phyloP scores from a whole-genome alignment of 2,329 filamentous ascomycete genomes.

The Bretziella fagacearum region DNA sequence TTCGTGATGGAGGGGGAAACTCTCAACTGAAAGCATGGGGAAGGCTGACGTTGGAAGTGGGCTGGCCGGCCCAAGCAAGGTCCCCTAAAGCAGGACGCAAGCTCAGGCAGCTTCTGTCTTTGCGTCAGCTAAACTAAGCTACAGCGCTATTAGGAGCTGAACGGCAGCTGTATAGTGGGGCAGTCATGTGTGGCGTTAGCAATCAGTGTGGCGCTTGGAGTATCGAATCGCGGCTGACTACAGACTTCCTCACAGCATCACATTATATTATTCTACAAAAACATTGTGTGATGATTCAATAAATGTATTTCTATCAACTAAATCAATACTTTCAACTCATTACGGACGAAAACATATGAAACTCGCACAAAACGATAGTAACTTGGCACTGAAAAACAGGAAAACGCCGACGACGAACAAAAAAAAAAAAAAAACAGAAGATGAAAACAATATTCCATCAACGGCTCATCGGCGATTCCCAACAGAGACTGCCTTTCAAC shows the following conservation, averaged over 20 bases:
- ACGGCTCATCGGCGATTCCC: not conserved
- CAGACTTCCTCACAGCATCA: no score
- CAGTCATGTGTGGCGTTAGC: no score
- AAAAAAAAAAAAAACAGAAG: not conserved
- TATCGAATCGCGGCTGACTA: no score
- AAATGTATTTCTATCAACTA: not conserved
- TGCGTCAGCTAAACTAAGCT: slow-evolving; percentile 17
- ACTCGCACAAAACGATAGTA: not conserved
- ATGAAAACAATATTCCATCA: not conserved
- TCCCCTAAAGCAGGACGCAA: not conserved
- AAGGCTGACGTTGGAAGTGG: slow-evolving; percentile 9
- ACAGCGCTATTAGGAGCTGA: not conserved
- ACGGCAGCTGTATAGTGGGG: not conserved
- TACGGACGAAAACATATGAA: not conserved
- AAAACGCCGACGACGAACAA: not conserved
- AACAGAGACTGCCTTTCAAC: not conserved
- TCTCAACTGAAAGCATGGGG: not conserved
- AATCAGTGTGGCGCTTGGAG: no score
- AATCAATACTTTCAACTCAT: not conserved
- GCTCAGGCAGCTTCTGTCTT: slow-evolving; percentile 7
- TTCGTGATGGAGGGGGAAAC: not conserved
- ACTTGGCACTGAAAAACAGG: not conserved
- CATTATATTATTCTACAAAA: no score
- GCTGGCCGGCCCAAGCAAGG: slow-evolving; percentile 1
- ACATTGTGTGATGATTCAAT: not conserved